Base-by-base conservation (phyloP, 768 basidiomycete species). In the Podaxis rugospora region DNA sequence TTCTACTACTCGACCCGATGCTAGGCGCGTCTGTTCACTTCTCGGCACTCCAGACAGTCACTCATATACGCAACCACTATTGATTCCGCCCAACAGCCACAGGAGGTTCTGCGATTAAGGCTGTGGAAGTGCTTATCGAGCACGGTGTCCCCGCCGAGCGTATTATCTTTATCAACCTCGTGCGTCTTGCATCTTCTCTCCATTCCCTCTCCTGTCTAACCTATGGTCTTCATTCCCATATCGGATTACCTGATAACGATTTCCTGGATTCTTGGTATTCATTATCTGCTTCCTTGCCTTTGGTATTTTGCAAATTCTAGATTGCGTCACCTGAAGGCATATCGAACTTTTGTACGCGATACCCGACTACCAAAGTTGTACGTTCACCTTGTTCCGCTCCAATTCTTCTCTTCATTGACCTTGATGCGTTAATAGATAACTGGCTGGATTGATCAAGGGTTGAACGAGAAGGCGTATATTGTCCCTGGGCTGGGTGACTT, bases 401-500 rank as follows among this genome's bases (percentile, higher is more conserved):
- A 23, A 47, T 46, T 59, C 16, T 2, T 39, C 4, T 37, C 35
- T 47, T 49, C 13, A 27, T 37, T 57, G 42, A 13, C 21, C 57
- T 32, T 35, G 13, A 9, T 28, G 32, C 59, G 25, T 18, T 49
- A 53, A 44, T 42, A 94, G 90, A 89, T 97, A 56, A 96, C 95
- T 10, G 95, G 95, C 2, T 96, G 95, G 93, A 93, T 98, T 56
- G 95, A 98, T 71, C 77, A 93, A 66, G 92, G 93, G 4, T 81
- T 98, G 55, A 95, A 98, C 66, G 92, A 92, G 60, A 92, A 89
- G 70, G 86, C 91, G 23, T 97, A 90, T 69, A 95, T 95, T 66
- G 86, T 95, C 58, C 94, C 93, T 6, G 94, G 95, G 28, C 78
- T 98, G n/a, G 95, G 95, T n/a, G 95, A 98, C 71, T 98, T 98